Conservation (phyloP, 2,329 filamentous ascomycete genomes). For the Claviceps capensis region DNA sequence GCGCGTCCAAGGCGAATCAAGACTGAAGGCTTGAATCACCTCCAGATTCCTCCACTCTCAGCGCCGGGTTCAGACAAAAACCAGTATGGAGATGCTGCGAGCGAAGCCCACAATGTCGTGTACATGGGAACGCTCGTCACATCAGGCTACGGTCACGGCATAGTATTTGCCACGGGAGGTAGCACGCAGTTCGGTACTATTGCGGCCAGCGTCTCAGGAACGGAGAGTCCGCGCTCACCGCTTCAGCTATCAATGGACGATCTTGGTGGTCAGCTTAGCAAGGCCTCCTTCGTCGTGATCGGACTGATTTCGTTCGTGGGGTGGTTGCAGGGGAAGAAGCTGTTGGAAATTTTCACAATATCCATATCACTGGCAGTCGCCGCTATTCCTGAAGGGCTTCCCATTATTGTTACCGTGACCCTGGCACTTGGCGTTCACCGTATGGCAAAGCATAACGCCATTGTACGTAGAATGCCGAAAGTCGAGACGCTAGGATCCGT, state of each 20-base stretch:
- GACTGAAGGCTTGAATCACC: conserved; percentile 16
- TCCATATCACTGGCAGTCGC: conserved; percentile 93
- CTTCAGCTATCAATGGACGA: conserved; percentile 94
- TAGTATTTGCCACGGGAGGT: conserved; percentile 92
- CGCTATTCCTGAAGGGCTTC: conserved; percentile 87
- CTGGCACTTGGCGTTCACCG: conserved; percentile 86
- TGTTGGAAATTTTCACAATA: conserved; percentile 94
- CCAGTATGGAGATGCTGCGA: conserved; percentile 45
- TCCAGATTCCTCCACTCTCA: conserved; percentile 25
- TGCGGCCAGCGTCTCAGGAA: conserved; percentile 83
- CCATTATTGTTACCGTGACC: conserved; percentile 96
- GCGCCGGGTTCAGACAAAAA: conserved; percentile 30
- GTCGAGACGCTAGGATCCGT: conserved; percentile 97
- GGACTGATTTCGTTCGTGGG: conserved; percentile 85
- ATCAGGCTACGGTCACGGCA: conserved; percentile 86
- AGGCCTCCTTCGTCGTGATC: conserved; percentile 91
- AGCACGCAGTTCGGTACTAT: conserved; percentile 95
- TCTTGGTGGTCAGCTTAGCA: conserved; percentile 90
- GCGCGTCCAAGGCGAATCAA: conserved; percentile 26
- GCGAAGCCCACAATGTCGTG: conserved; percentile 77
- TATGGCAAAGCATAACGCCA: conserved; percentile 91
- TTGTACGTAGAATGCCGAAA: conserved; percentile 88
- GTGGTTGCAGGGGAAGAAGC: conserved; percentile 73
- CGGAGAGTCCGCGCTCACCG: conserved; percentile 87
- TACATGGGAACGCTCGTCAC: conserved; percentile 97